Evolutionary conservation across 768 basidiomycete genomes (phyloP), one percentile per base, ranked within the genome.

Genomic region (Mycena olivaceomarginata): DNA sequence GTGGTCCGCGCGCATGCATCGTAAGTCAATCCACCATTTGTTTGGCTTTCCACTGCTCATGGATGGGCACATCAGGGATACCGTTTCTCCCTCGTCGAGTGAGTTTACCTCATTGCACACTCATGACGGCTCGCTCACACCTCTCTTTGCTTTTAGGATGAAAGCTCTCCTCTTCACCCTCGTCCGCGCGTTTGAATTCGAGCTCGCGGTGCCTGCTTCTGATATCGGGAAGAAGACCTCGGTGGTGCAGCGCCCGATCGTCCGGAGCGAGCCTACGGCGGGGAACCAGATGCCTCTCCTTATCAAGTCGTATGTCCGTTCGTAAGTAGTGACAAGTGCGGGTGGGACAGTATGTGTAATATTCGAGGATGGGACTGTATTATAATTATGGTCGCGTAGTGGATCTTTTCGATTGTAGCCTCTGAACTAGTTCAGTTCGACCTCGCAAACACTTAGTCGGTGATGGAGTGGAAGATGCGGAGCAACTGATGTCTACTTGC

Each of bases 111-210:
- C 53, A n/a, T 31, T 63, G 10, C 11, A 25, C 22, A 13, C 39
- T 51, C 11, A 71, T 41, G 25, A 31, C 41, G 9, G 12, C 46
- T 37, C 67, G 41, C 63, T 64, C 63, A 43, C n/a, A 9, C 15
- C 8, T 11, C 8, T n/a, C 8, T 22, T n/a, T 25, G n/a, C 18
- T 13, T 51, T 11, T 60, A 88, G 87, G 72, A 85, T 84, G 82
- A 89, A 89, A 76, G 87, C 84, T 9, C 80, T 91, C 3, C 73
- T 92, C 0, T 92, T 92, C 74, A 86, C 87, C 0, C 87, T 93
- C 6, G 72, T 92, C 8, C 89, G 91, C 2, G 85, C 89, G 0
- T 91, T 93, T 65, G 88, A 91, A 60, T 91, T 92, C 59, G 89
- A 90, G 62, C 87, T 92, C 13, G 90, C 90, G 0, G 91, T 92